Evolutionary conservation across 2,329 filamentous ascomycete species (phyloP), one percentile per base, ranked within the genome.

Genomic region (Penicillium brasilianum): DNA sequence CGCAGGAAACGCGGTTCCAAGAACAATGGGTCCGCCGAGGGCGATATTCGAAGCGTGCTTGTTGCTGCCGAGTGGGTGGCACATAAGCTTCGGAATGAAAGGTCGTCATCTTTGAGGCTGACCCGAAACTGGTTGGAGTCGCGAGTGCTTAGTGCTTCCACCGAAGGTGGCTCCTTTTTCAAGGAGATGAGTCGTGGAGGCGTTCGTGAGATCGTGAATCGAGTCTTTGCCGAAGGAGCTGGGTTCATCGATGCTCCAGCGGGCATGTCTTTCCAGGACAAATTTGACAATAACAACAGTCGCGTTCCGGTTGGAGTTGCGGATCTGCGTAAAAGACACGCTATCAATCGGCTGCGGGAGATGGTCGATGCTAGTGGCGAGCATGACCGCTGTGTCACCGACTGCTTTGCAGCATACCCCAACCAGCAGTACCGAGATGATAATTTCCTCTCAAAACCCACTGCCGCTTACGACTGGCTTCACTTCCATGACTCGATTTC

Each of bases 351-450:
- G 48, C 74, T 89, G 11, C 79, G 85, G 50, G 85, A 89, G 68
- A 86, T 89, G 80, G 78, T 88, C 18, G 84, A 88, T 68, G 85
- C 85, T 9, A 84, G 82, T 66, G 87, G 86, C 18, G 87, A 89
- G 36, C 82, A 83, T 46, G 87, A 89, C 71, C 83, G 85, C 43
- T 85, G 88, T 67, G 77, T 87, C 51, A 83, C 83, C 13, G 85
- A 98, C 64, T 89, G 96, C 69, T 97, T 97, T 72, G 83, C 90
- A 22, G 86, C 90, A 66, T 99, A 97, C 75, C 93, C 94, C 0
- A 88, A 87, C 44, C 91, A 93, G 69, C 88, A 93, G 20, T 99
- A 90, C 77, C 96, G 97, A 79, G 95, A 99, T 74, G 95, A 99
- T 76, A 90, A 89, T 0, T 90, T 92, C 68, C 87, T 99, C 34